Evolutionary conservation across 2,329 filamentous ascomycete species (phyloP), one percentile per base, ranked within the genome.

Genomic region (Botrytis cinerea): DNA sequence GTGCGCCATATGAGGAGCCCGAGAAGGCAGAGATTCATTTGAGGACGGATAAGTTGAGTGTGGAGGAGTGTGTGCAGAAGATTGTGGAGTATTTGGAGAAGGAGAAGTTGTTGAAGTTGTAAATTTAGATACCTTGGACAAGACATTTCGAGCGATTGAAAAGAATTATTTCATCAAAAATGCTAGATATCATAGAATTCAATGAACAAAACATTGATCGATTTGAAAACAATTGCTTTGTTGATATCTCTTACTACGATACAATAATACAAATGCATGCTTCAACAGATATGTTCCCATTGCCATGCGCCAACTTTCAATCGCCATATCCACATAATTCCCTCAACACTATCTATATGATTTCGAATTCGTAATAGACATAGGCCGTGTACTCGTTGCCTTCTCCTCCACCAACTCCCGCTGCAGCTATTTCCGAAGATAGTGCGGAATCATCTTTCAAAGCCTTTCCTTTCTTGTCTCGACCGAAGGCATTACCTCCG

Each of bases 281-380:
- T 77, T 75, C 75, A 73, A 76, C 22, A 35, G 25, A 69, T 68
- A 45, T 64, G 59, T 63, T 32, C 45, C 60, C 73, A 71, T 70
- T 76, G 73, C 75, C 68, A 74, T 74, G 73, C 77, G 75, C 75
- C 75, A 75, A 73, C 54, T 63, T 62, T 63, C 59, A 73, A 48
- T 74, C 16, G 35, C 62, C 28, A 46, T 72, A 60, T 60, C 48
- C 51, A 60, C 25, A 20, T 48, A 22, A 20, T 43, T 32, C 57
- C 64, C 16, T 25, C 40, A 51, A 40, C 69, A 38, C 32, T 72
- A 66, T 75, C 78, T 80, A 82, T 81, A 81, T 78, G 77, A 98
- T 90, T 81, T 96, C 93, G 81, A 98, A 93, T 82, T 97, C 93
- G 84, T 98, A 99, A 86, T 95, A 98, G 81, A 98, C 96, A 83